Evolutionary conservation across 805 yeast genomes (phyloP).

Genomic region (Saturnispora saitoi): DNA sequence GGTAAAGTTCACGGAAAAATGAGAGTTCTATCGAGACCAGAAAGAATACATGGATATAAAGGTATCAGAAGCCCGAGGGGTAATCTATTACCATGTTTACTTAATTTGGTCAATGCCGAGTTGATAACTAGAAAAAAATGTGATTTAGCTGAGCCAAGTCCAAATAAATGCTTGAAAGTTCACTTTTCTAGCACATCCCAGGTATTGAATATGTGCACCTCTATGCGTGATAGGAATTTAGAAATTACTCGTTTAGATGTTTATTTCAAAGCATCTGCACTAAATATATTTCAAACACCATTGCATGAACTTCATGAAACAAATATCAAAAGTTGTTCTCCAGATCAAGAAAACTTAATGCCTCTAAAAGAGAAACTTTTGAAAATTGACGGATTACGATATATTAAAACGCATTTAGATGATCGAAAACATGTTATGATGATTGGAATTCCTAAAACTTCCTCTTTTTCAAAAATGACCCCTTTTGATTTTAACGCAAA

Average conservation of each 20-base stretch:
- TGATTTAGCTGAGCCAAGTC: neutral
- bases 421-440: neutral
- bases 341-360: too few relatives aligned
- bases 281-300: too few relatives aligned
- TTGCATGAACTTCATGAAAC: too few relatives aligned
- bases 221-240: too few relatives aligned
- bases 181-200: too few relatives aligned
- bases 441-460: neutral
- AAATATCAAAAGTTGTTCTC: too few relatives aligned
- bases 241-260: too few relatives aligned
- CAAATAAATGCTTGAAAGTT: neutral
- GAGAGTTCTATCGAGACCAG: slow-evolving; percentile 3
- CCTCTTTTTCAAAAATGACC: neutral
- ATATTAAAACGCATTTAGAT: neutral
- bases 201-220: too few relatives aligned
- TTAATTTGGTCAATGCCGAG: neutral
- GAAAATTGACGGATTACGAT: neutral
- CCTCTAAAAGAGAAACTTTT: neutral
- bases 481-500: neutral
- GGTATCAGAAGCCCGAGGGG: slow-evolving; percentile 4
- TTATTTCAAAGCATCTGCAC: too few relatives aligned
- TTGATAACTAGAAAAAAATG: neutral
- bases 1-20: neutral
- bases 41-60: neutral
- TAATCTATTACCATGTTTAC: neutral